Percentiles rank a stretch among this genome's conserved stretches.
phyloP scores from a whole-genome alignment of 306 rosid species.

The Castanea sativa region DNA sequence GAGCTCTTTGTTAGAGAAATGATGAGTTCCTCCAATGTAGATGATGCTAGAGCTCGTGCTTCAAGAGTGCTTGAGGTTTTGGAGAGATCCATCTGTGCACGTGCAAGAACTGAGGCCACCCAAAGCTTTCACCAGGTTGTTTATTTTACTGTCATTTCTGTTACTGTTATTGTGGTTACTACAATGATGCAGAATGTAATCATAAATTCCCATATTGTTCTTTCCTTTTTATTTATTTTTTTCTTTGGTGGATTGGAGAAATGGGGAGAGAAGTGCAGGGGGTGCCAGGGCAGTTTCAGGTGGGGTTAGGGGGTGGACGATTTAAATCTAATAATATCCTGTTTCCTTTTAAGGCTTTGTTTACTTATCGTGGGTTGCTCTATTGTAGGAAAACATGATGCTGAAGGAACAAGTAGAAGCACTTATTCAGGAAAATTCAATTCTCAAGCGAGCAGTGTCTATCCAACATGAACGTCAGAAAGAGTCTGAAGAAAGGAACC shows the following conservation, averaged over 20 bases:
- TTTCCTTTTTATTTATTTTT: too few relatives aligned
- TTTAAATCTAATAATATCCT: not conserved
- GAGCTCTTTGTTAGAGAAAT: conserved; percentile 76
- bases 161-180: not conserved
- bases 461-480: conserved; percentile 76
- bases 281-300: not conserved
- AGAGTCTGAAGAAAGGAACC: conserved; percentile 59
- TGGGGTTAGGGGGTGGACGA: not conserved
- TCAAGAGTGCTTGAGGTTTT: conserved; percentile 70
- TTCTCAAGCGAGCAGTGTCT: conserved; percentile 73
- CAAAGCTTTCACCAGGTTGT: conserved; percentile 57
- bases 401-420: conserved; percentile 74
- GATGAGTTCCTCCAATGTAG: conserved; percentile 71
- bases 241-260: not conserved
- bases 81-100: conserved; percentile 64
- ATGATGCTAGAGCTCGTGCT: conserved; percentile 81
- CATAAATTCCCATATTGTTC: not conserved
- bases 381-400: conserved; percentile 61
- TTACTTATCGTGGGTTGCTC: conserved; percentile 6
- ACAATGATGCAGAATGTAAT: not conserved
- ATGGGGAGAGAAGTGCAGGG: not conserved
- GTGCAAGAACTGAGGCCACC: conserved; percentile 58
- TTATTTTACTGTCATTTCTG: not conserved
- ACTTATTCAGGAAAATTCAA: conserved; percentile 68
- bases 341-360: not conserved